A percentile compares a stretch with the other conserved stretches of the same genome.
These are phyloP conservation scores for Trypanosoma mega DNA, from an alignment of 208 protist species.

Conservation along the genomic window DNA sequence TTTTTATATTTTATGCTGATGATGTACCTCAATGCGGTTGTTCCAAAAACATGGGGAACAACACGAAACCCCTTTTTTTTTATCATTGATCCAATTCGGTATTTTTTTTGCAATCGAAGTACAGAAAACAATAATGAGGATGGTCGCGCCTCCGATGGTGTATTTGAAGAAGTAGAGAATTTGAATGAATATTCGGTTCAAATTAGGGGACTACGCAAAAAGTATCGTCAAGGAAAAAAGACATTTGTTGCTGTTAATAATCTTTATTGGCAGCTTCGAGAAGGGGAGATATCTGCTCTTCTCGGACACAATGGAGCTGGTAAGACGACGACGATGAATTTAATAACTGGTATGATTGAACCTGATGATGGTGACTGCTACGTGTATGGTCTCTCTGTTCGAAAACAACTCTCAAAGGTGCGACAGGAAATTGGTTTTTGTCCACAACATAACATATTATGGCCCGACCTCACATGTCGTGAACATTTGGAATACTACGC, in stretches of 20 bases:
- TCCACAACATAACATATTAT: no score
- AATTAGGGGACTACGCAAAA: conserved; percentile 15
- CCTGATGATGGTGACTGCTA: no score
- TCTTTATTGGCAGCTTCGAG: conserved; percentile 56
- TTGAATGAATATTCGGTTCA: conserved; percentile 17
- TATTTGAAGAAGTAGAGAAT: conserved; percentile 23
- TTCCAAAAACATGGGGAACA: conserved; percentile 31
- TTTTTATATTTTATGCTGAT: conserved; percentile 32
- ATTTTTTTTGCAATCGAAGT: conserved; percentile 7
- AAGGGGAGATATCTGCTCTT: no score
- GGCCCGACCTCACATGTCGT: no score
- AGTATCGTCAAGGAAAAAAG: conserved; percentile 43
- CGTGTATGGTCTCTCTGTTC: no score
- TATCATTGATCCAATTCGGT: conserved; percentile 20
- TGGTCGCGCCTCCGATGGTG: conserved; percentile 26
- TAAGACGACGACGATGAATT: no score
- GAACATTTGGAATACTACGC: no score
- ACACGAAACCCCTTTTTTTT: conserved; percentile 38
- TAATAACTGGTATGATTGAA: no score
- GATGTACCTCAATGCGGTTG: conserved; percentile 29
- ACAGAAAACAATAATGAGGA: not conserved
- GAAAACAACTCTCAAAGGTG: no score
- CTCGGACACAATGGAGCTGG: no score
- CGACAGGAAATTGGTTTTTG: no score
- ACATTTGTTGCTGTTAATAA: conserved; percentile 65